A percentile compares a stretch with the other conserved stretches of the same genome.
Evolutionary conservation across 768 basidiomycete genomes (phyloP).

Genomic region (Lactarius sanguifluus): DNA sequence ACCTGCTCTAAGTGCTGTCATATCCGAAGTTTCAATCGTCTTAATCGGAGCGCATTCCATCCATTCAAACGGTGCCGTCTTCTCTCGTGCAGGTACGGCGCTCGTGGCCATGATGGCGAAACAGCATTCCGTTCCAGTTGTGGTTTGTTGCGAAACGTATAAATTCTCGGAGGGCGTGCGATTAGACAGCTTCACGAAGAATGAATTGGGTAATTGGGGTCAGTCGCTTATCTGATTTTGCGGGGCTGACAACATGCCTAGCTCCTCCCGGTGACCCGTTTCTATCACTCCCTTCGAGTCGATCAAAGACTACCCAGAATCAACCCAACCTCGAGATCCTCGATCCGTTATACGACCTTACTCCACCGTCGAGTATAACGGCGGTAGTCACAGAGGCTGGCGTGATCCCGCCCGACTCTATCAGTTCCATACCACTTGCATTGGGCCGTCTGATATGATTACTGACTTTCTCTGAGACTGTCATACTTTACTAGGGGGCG

Average conservation of each 20-base stretch:
- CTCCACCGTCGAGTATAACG: conserved; percentile 88
- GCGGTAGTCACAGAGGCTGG: conserved; percentile 98
- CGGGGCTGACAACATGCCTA: conserved; percentile 21
- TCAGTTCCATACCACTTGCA: conserved; percentile 78
- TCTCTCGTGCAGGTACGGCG: conserved; percentile 92
- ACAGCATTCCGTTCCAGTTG: conserved; percentile 83
- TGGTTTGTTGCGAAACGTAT: conserved; percentile 98
- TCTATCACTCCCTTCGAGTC: conserved; percentile 37
- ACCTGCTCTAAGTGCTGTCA: conserved; percentile 75
- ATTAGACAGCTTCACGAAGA: conserved; percentile 92
- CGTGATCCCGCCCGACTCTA: conserved; percentile 89
- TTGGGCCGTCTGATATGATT: conserved; percentile 42
- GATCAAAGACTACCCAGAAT: conserved; percentile 37
- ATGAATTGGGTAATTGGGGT: conserved; percentile 76
- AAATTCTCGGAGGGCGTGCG: conserved; percentile 94
- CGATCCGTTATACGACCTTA: conserved; percentile 91
- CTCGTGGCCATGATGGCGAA: conserved; percentile 97
- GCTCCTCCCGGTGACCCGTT: conserved; percentile 38
- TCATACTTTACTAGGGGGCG: background rate
- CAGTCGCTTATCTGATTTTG: background rate
- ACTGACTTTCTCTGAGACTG: background rate
- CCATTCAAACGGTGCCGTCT: conserved; percentile 92
- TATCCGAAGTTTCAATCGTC: conserved; percentile 80
- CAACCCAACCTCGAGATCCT: conserved; percentile 67
- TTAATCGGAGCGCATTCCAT: conserved; percentile 93